These are phyloP conservation scores for Aspergillus sp. DNA, from an alignment of 2,329 filamentous ascomycete species.

Conservation along the genomic window DNA sequence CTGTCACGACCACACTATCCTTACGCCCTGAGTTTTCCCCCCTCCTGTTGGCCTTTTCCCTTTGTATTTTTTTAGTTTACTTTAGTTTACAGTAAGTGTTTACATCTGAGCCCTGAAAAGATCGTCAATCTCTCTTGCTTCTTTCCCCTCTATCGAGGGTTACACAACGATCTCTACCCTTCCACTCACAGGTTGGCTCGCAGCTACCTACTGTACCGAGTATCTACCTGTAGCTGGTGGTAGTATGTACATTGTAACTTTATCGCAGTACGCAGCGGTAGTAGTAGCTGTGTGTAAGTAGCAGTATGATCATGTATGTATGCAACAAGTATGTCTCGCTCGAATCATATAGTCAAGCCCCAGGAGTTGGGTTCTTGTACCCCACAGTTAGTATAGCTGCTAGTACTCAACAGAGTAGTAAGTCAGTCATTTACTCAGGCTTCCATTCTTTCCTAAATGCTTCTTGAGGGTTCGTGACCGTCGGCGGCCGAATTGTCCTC, in stretches of 20 bases:
- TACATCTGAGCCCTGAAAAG: neutral
- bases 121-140: neutral
- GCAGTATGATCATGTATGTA: too few relatives aligned
- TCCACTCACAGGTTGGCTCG: neutral
- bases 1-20: constrained; percentile 12
- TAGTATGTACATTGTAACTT: too few relatives aligned
- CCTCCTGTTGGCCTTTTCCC: constrained; percentile 6
- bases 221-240: too few relatives aligned
- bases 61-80: neutral
- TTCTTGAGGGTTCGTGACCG: neutral
- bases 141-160: neutral
- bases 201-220: too few relatives aligned
- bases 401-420: too few relatives aligned
- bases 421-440: neutral
- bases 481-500: constrained; percentile 1
- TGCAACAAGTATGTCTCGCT: too few relatives aligned
- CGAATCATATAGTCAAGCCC: too few relatives aligned
- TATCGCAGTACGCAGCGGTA: too few relatives aligned
- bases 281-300: too few relatives aligned
- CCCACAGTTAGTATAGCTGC: neutral
- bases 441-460: constrained; percentile 3
- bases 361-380: neutral
- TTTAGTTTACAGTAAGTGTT: neutral
- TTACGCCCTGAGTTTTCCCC: neutral
- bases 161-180: neutral